Percentiles rank a stretch among this genome's conserved stretches.
Evolutionary conservation across 768 basidiomycete genomes (phyloP).

Genomic region (Bullera alba): DNA sequence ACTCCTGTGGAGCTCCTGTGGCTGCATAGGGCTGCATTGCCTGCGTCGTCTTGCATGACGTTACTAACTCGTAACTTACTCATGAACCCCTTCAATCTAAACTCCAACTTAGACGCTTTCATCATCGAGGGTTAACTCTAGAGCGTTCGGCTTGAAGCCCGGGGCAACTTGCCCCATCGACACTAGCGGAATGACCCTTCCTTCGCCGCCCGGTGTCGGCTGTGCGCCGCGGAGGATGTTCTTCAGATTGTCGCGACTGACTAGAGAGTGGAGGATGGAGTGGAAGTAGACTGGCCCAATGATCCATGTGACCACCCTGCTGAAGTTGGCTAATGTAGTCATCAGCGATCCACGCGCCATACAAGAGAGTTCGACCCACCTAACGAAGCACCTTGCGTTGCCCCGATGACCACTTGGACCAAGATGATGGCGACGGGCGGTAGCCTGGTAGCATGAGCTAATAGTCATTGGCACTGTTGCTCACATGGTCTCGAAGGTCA

Average conservation of each 20-base stretch:
- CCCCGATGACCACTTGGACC: neutral
- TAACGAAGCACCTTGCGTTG: neutral
- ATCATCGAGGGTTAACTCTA: no score
- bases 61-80: no score
- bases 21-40: no score
- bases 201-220: no score
- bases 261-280: conserved; percentile 8
- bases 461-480: neutral
- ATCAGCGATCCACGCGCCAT: neutral
- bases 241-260: conserved; percentile 2
- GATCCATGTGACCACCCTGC: conserved; percentile 4
- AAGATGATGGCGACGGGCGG: neutral
- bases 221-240: no score
- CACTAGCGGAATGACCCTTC: no score
- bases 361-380: neutral
- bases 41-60: no score
- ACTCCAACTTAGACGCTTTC: no score
- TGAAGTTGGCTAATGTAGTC: conserved; percentile 4
- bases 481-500: neutral
- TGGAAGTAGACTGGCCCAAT: conserved; percentile 11
- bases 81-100: no score
- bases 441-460: neutral
- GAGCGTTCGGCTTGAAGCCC: no score
- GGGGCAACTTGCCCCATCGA: no score
- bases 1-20: no score